Evolutionary conservation across 148 eudicot genomes (phyloP), one percentile per base, ranked within the genome.

Genomic region (Chenopodium quinoa): DNA sequence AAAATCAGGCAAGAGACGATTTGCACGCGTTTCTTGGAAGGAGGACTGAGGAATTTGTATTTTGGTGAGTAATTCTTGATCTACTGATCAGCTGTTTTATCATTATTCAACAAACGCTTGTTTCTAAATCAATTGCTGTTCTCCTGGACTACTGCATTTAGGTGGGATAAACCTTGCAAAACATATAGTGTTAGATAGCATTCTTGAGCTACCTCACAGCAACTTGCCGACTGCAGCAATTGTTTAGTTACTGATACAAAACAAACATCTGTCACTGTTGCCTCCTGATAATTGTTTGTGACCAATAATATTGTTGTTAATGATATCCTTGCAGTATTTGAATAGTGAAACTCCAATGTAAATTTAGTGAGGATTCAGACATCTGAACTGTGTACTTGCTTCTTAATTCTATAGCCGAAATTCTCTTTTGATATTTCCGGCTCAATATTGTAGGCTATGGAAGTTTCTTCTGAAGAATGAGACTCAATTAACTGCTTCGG

Each of bases 21-120:
- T 80, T 89, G 79, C 86, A 87, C 76, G 90, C 87, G 22, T 89
- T 89, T 82, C 90, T 89, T 9, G 91, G 90, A 44, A 83, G 83
- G 56, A 86, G 34, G 71, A 84, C 84, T 83, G 74, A 75, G 54
- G 88, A 86, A 62, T 89, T 89, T 84, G 86, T 89, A 46, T 89
- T 90, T 73, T 89, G 91, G 91, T 89, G 73, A 78, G 86, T 80
- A 23, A 52, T 60, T 76, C 16, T 44, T 56, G 75, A 29, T 14
- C 13, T 48, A 40, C 0, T 48, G 23, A 32, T n/a, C 29, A 23
- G 13, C 76, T 50, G 65, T 17, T 68, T 20, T 48, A 3, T 31
- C 54, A 20, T 32, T 71, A 6, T 52, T n/a, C 22, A 68, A 37
- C n/a, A 76, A 67, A 60, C 4, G 32, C 64, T 77, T 48, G 37